These are phyloP conservation scores for Zygotorulaspora mrakii DNA, from an alignment of 1,139 yeast genomes.

Conservation along the genomic window DNA sequence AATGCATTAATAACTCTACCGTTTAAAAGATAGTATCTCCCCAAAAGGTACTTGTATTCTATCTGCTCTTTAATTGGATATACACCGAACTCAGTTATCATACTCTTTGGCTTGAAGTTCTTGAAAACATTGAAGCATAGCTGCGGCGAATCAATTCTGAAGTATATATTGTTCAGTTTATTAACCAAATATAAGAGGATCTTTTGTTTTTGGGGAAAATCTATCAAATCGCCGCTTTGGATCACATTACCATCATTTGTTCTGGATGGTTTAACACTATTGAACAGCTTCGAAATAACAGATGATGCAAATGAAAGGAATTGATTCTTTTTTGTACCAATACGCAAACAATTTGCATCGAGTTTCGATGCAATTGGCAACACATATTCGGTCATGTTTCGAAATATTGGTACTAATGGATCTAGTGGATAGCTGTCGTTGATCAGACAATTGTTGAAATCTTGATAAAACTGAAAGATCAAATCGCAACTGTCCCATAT, in stretches of 20 bases:
- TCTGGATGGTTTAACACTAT: slow-evolving; percentile 31
- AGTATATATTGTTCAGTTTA: slow-evolving; percentile 34
- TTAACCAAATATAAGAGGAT: slow-evolving; percentile 33
- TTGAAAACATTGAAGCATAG: slow-evolving; percentile 37
- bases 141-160: slow-evolving; percentile 34
- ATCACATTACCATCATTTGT: slow-evolving; percentile 16
- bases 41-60: slow-evolving; percentile 34
- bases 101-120: slow-evolving; percentile 35
- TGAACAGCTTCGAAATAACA: slow-evolving; percentile 33
- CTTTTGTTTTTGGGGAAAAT: slow-evolving; percentile 30
- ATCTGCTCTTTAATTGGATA: slow-evolving; percentile 32
- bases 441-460: slow-evolving; percentile 31
- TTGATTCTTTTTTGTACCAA: slow-evolving; percentile 28
- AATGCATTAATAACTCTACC: slow-evolving; percentile 32
- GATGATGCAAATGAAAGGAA: slow-evolving; percentile 33
- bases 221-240: slow-evolving; percentile 6
- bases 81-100: slow-evolving; percentile 23
- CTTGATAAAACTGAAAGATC: slow-evolving; percentile 31
- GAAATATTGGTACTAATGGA: slow-evolving; percentile 23
- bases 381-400: slow-evolving; percentile 29
- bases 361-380: slow-evolving; percentile 27
- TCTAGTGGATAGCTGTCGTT: slow-evolving; percentile 33
- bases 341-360: slow-evolving; percentile 23
- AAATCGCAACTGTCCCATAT: slow-evolving; percentile 32
- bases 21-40: slow-evolving; percentile 33